A percentile compares a stretch with the other conserved stretches of the same genome.
Evolutionary conservation across 148 eudicot genomes (phyloP).

Genomic region (Vaccinium vitisidaea): DNA sequence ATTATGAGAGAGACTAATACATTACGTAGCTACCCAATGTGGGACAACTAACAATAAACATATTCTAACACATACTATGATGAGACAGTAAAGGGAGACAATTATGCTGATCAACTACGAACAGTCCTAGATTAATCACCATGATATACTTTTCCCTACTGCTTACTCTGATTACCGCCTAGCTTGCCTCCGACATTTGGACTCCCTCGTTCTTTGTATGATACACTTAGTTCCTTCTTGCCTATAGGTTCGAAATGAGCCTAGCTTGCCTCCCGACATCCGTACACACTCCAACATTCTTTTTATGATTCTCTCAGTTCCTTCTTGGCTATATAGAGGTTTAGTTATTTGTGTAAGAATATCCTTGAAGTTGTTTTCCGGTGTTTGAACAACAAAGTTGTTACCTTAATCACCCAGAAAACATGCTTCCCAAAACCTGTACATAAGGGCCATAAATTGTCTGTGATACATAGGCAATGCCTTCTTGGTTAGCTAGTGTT

Average conservation of each 20-base stretch:
- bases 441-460: neutral
- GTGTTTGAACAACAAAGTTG: neutral
- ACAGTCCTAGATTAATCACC: neutral
- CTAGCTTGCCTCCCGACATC: neutral
- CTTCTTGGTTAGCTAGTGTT: neutral
- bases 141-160: neutral
- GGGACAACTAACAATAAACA: too few species aligned
- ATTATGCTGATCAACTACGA: neutral
- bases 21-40: too few species aligned
- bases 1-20: too few species aligned
- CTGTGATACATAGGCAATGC: neutral
- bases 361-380: neutral
- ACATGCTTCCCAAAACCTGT: constrained; percentile 5
- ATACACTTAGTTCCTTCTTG: neutral
- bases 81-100: neutral
- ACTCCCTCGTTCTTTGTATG: neutral
- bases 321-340: neutral
- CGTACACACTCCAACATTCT: neutral
- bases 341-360: neutral
- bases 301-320: neutral
- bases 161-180: neutral
- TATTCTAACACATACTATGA: too few species aligned
- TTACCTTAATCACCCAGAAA: neutral
- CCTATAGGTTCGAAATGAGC: neutral
- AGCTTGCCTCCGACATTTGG: neutral